Evolutionary conservation across 495 filamentous ascomycete species (phyloP).

Genomic region (Endocarpon pusillum): DNA sequence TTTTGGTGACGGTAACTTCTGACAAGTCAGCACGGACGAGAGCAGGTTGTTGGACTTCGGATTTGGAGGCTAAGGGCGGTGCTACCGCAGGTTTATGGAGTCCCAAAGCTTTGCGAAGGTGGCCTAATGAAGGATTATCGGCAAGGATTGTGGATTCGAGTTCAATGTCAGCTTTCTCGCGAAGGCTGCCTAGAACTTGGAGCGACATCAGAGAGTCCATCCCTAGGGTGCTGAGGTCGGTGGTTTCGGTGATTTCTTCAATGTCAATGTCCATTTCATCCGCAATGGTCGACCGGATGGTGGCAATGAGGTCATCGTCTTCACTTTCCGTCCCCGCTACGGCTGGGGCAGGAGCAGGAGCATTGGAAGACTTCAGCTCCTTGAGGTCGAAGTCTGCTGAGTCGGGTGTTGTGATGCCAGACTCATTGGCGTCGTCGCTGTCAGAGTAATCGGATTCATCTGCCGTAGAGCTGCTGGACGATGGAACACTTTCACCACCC

Average conservation of each 20-base stretch:
- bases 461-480: not conserved
- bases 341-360: not conserved
- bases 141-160: constrained; percentile 5
- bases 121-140: constrained; percentile 26
- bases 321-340: too few relatives aligned
- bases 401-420: constrained; percentile 1
- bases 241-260: constrained; percentile 35
- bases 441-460: not conserved
- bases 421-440: constrained; percentile 1
- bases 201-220: constrained; percentile 38
- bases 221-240: constrained; percentile 30
- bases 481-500: not conserved
- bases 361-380: not conserved
- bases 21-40: not conserved
- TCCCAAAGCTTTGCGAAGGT: constrained; percentile 30
- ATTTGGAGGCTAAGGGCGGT: not conserved
- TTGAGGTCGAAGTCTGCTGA: not conserved
- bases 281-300: constrained; percentile 41
- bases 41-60: not conserved
- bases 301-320: constrained; percentile 28
- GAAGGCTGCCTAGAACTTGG: constrained; percentile 30
- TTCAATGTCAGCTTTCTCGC: constrained; percentile 29
- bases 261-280: constrained; percentile 50
- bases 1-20: not conserved
- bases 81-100: constrained; percentile 8